Conservation (phyloP, 257 asterid species). For the Solanum pennellii region DNA sequence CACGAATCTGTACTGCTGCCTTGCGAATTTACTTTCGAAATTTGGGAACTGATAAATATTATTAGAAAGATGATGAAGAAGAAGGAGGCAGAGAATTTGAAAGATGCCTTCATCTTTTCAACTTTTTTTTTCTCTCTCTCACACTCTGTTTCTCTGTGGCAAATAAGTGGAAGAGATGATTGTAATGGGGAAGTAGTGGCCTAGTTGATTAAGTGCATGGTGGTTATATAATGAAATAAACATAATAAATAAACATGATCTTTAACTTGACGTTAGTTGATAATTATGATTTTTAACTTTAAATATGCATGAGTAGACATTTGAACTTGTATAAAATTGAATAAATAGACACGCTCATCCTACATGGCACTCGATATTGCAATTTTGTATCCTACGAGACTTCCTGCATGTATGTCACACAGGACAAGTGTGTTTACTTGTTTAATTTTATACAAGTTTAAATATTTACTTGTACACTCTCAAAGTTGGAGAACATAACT, state of each 20-base stretch:
- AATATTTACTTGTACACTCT: too few relatives aligned
- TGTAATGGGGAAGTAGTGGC: background rate
- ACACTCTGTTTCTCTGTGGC: background rate
- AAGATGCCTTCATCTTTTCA: slow-evolving; percentile 15
- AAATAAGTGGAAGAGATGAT: background rate
- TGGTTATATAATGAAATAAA: background rate
- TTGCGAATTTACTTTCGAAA: slow-evolving; percentile 35
- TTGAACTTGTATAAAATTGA: too few relatives aligned
- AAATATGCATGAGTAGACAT: accelerated
- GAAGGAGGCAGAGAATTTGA: background rate
- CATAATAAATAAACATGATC: too few relatives aligned
- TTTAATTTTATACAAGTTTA: too few relatives aligned
- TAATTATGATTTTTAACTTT: too few relatives aligned
- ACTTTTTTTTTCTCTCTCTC: background rate
- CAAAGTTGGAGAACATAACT: too few relatives aligned
- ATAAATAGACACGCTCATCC: too few relatives aligned
- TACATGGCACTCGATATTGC: too few relatives aligned
- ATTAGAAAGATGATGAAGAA: background rate
- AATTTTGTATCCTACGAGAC: too few relatives aligned
- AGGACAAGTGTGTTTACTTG: too few relatives aligned
- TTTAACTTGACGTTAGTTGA: too few relatives aligned
- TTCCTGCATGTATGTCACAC: too few relatives aligned
- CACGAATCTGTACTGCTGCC: slow-evolving; percentile 39
- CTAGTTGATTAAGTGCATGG: background rate
- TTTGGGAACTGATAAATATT: background rate